Evolutionary conservation across 257 asterid genomes (phyloP), one percentile per base, ranked within the genome.

Genomic region (Orobanche coerulescens): DNA sequence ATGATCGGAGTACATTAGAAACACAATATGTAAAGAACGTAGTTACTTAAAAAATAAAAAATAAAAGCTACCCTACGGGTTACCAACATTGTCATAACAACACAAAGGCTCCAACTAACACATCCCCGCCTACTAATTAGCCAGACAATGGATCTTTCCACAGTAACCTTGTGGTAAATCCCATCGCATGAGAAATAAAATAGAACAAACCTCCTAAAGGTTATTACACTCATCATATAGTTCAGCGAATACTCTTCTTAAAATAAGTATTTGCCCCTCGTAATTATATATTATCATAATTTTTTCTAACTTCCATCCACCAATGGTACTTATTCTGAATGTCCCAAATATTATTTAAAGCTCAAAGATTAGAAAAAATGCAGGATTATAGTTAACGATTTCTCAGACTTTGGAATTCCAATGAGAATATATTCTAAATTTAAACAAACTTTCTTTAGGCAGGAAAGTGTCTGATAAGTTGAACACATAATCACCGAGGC

Each of bases 1-100:
- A n/a, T n/a, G n/a, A n/a, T n/a, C n/a, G n/a, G 54, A 66, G 31
- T 66, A 44, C 22, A 50, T 59, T 39, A 56, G 22, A 60, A 56
- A 20, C 43, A 33, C 34, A 33, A n/a, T 15, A 30, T 18, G 67
- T n/a, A n/a, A n/a, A n/a, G n/a, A n/a, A n/a, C n/a, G n/a, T n/a
- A n/a, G n/a, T n/a, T n/a, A n/a, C n/a, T n/a, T n/a, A n/a, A n/a
- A n/a, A n/a, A n/a, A n/a, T n/a, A n/a, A n/a, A n/a, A n/a, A n/a
- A n/a, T n/a, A n/a, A n/a, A n/a, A n/a, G n/a, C n/a, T n/a, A n/a
- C n/a, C n/a, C n/a, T n/a, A n/a, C n/a, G n/a, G n/a, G n/a, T n/a
- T n/a, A n/a, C n/a, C n/a, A n/a, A n/a, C n/a, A n/a, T 54, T 18
- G 24, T 23, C 59, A 46, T 5, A 39, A 13, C 6, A 14, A 40